These are phyloP conservation scores for Dactylella cylindrospora DNA, from an alignment of 2,329 filamentous ascomycete genomes.

Conservation along the genomic window DNA sequence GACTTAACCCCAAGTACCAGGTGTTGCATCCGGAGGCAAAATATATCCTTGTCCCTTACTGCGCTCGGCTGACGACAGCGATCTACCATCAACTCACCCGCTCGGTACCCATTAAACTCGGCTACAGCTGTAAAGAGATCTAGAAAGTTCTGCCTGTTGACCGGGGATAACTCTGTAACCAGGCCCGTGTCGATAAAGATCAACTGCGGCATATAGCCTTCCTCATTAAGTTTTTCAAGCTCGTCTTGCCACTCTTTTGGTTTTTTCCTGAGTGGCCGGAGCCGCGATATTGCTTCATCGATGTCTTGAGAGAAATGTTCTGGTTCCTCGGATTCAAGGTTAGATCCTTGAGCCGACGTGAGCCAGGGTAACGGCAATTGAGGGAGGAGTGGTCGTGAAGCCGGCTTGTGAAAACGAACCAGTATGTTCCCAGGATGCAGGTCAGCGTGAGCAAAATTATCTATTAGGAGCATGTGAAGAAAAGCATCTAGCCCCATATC, in stretches of 20 bases:
- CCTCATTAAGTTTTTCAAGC: conserved; percentile 73
- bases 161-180: conserved; percentile 86
- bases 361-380: conserved; percentile 53
- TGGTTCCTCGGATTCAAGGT: conserved; percentile 54
- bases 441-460: conserved; percentile 97
- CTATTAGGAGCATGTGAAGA: conserved; percentile 90
- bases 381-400: conserved; percentile 65
- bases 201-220: conserved; percentile 89
- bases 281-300: conserved; percentile 76
- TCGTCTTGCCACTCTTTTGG: conserved; percentile 71
- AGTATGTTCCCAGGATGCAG: conserved; percentile 98
- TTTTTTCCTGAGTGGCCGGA: conserved; percentile 72
- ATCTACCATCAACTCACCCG: conserved; percentile 93
- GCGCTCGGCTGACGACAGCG: conserved; percentile 88
- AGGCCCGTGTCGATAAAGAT: conserved; percentile 97
- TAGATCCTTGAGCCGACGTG: neutral
- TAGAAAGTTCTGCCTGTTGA: conserved; percentile 85
- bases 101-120: conserved; percentile 95
- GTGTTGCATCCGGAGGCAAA: conserved; percentile 95
- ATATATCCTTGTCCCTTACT: conserved; percentile 84
- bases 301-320: conserved; percentile 69
- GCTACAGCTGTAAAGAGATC: conserved; percentile 94
- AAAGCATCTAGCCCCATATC: conserved; percentile 95
- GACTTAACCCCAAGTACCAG: conserved; percentile 88
- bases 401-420: conserved; percentile 93